Base-by-base conservation (phyloP, 2,329 filamentous ascomycete species). In the Alternaria angustiovoidea region DNA sequence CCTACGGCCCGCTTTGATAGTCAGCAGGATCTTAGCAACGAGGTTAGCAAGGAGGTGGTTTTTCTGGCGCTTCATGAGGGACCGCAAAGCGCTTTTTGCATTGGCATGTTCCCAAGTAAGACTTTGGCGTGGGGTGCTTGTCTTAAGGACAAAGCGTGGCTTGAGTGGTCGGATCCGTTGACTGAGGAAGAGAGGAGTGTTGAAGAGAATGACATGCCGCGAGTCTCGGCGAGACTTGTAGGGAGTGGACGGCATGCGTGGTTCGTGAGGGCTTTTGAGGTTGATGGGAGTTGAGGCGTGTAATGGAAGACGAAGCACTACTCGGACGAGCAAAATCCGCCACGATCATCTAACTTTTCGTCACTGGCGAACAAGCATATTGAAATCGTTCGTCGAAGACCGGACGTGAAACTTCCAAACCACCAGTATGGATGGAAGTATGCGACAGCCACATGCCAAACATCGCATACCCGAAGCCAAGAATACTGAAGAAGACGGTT, bases 111-210 rank as follows among this genome's bases (percentile, higher is more conserved):
- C 22, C 52, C 64, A 3, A 64, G 59, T 18, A 66, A 65, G 41
- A 62, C 46, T 36, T 30, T 69, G 26, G 69, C 69, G 2, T 73
- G 69, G 70, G 70, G 66, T 4, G 68, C 69, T 5, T 73, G 68
- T 41, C 42, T 73, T 18, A 71, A 73, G 22, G 61, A 70, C 18
- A 69, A 69, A 34, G 64, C 67, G 14, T 64, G 57, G 59, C 67
- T 64, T 20, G 64, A 59, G 7, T 32, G 58, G 20, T 51, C 56
- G 0, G 49, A 62, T 22, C 55, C 54, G 5, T 42, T 72, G 36
- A 42, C 51, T 7, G 67, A 70, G 34, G 67, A 71, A 42, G 42
- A 42, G 20, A 61, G 63, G 32, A 54, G 30, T 4, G 39, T 67
- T 7, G 59, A 62, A 1, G 41, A 49, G 16, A 32, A 62, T 1